These are phyloP conservation scores for Tolypocladium ophioglossoides DNA, from an alignment of 2,329 filamentous ascomycete genomes.

Conservation along the genomic window DNA sequence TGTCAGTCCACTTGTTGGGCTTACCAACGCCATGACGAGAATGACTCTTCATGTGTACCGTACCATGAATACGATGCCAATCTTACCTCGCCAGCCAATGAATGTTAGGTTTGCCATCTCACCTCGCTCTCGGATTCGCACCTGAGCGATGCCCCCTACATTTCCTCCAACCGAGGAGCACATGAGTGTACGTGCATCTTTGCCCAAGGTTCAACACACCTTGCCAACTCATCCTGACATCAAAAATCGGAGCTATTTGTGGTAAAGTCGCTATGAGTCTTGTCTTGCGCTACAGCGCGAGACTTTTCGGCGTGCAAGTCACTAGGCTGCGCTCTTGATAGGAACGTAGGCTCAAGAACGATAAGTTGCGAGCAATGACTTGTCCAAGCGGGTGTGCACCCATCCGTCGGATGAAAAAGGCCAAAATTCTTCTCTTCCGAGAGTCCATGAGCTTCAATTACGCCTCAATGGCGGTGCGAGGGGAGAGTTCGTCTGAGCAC, in stretches of 20 bases:
- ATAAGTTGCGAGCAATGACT: neutral
- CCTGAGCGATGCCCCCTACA: neutral
- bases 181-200: neutral
- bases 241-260: neutral
- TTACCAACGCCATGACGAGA: neutral
- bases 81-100: neutral
- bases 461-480: constrained; percentile 1
- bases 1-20: neutral
- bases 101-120: neutral
- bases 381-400: neutral
- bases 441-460: neutral
- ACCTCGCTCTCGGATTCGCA: neutral
- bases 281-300: neutral
- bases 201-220: neutral
- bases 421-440: neutral
- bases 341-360: neutral
- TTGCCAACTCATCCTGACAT: neutral
- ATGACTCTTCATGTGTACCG: neutral
- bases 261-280: neutral
- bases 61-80: neutral
- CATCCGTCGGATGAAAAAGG: neutral
- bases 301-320: neutral
- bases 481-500: neutral
- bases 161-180: neutral
- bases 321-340: neutral